These are phyloP conservation scores for Rutidosis leptorrhynchoides DNA, from an alignment of 129 eudicot genomes.

Conservation along the genomic window DNA sequence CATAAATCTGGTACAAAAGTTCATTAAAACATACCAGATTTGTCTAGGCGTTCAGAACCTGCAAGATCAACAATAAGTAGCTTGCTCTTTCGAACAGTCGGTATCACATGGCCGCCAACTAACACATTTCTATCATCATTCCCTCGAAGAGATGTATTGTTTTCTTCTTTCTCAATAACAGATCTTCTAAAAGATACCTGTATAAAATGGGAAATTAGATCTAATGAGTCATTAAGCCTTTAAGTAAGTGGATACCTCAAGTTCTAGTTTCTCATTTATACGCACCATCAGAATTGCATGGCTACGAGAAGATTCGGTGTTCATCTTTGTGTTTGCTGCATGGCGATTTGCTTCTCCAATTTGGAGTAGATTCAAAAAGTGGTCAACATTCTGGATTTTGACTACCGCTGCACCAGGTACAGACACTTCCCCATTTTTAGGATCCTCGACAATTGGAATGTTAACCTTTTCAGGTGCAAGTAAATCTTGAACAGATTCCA, in stretches of 20 bases:
- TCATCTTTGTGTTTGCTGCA: conserved; percentile 97
- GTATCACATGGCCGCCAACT: conserved; percentile 45
- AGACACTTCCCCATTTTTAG: conserved; percentile 82
- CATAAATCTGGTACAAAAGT: background rate
- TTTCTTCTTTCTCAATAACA: conserved; percentile 46
- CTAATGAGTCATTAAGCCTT: background rate
- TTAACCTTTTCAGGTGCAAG: conserved; percentile 92
- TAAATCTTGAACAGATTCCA: conserved; percentile 94
- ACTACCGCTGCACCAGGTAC: conserved; percentile 82
- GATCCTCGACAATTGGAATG: conserved; percentile 85
- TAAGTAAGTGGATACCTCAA: conserved; percentile 8
- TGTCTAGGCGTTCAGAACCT: conserved; percentile 88
- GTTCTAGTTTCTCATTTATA: conserved; percentile 14
- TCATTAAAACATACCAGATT: conserved; percentile 61
- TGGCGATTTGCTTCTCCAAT: conserved; percentile 90
- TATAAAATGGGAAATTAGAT: conserved; percentile 5
- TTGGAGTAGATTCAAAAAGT: conserved; percentile 68
- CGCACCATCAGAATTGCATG: conserved; percentile 95
- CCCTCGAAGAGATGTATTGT: conserved; percentile 29
- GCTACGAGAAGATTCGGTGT: conserved; percentile 97
- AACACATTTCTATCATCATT: conserved; percentile 37
- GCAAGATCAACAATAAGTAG: conserved; percentile 96
- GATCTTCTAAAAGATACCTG: conserved; percentile 73
- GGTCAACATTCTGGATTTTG: conserved; percentile 59
- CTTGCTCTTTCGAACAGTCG: conserved; percentile 85